Base-by-base conservation (phyloP, 2,329 filamentous ascomycete genomes). In the Escovopsis sp. region DNA sequence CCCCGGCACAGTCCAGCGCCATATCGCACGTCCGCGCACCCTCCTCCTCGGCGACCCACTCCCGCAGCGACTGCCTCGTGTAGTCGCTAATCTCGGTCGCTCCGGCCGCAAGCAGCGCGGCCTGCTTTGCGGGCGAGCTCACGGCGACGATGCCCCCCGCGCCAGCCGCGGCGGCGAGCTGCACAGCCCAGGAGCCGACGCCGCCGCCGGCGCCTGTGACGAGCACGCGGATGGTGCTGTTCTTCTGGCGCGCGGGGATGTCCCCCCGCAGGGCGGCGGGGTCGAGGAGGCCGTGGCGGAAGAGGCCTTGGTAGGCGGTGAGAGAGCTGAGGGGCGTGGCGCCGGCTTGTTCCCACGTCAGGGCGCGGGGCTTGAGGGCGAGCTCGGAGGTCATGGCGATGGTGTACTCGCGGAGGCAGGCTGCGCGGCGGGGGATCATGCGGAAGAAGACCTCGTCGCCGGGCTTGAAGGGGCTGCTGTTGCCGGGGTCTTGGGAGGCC, bases 301-400 rank as follows among this genome's bases (percentile, higher is more conserved):
- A 65, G 15, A 62, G 38, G 5, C 50, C 54, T 43, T 63, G 60
- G 47, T 51, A 60, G 2, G 58, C 60, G 3, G 61, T 63, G 32
- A 62, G 43, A 8, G 59, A 53, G 36, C 54, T 58, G 16, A 63
- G 43, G 10, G 60, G 60, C 18, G 55, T 51, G 3, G 56, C 53
- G 1, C 58, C 53, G 0, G 58, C 54, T 17, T 58, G 48, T 9
- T 46, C 41, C 50, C 55, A 59, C 29, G 40, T 37, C 13, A 62
- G 38, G 2, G 41, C 36, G 26, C 41, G 36, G 1, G 60, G 60
- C 39, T 56, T 53, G 23, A 47, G 41, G 3, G 56, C 57, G 9
- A 61, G 41, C 42, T 61, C 38, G 49, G 42, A 17, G 41, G 51
- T 47, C 2, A 45, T 40, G 0, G 46, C 51, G 15, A 59, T 35